These are phyloP conservation scores for Toxicodendron radicans DNA, from an alignment of 345 rosid species.

Conservation along the genomic window DNA sequence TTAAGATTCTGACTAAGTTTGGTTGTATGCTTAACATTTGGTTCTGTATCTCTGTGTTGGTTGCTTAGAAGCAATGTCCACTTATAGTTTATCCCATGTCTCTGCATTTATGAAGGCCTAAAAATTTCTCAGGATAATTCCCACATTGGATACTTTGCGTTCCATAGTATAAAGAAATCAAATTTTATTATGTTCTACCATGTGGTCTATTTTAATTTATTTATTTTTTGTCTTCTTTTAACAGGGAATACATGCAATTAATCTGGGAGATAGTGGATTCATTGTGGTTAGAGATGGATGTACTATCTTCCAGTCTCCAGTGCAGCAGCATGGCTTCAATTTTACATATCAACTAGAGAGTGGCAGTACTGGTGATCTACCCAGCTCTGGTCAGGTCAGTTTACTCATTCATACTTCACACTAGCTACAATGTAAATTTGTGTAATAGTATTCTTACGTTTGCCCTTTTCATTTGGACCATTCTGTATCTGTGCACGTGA, in stretches of 20 bases:
- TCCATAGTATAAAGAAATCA: background rate
- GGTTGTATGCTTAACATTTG: background rate
- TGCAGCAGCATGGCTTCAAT: slow-evolving; percentile 93
- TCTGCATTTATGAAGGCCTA: background rate
- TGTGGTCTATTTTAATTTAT: background rate
- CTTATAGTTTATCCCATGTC: slow-evolving; percentile 5
- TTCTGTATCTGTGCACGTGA: background rate
- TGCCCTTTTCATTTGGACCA: background rate
- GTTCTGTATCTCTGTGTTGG: background rate
- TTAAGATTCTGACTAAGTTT: background rate
- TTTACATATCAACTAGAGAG: slow-evolving; percentile 90
- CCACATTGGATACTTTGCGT: background rate
- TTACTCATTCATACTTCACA: background rate
- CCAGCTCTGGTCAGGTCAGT: slow-evolving; percentile 87
- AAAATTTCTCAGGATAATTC: slow-evolving; percentile 2
- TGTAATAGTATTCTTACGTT: background rate
- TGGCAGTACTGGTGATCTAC: slow-evolving; percentile 71
- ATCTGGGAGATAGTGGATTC: slow-evolving; percentile 98
- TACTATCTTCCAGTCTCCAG: slow-evolving; percentile 83
- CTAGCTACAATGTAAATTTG: background rate
- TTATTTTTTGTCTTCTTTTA: background rate
- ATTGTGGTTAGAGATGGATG: slow-evolving; percentile 81
- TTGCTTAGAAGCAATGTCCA: background rate
- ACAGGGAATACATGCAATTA: slow-evolving; percentile 77
- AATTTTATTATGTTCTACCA: background rate